phyloP scores from a whole-genome alignment of 1,284 basidiomycete genomes.

The Ustilago sp. region DNA sequence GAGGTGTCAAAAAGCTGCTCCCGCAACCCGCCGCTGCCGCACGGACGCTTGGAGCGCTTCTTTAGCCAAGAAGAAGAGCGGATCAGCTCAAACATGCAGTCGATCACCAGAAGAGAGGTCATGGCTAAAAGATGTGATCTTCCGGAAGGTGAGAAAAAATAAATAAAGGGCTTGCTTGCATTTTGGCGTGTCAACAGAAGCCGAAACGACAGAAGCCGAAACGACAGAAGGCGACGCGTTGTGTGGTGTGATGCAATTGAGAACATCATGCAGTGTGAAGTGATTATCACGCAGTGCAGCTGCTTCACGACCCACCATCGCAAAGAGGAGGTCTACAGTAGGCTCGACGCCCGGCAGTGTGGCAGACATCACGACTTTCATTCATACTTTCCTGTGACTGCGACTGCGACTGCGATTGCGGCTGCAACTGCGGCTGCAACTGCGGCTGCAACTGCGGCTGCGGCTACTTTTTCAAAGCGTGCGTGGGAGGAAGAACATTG shows the following conservation, averaged over 20 bases:
- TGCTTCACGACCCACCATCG: no score
- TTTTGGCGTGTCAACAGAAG: conserved; percentile 4
- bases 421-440: not conserved
- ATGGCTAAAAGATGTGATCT: conserved; percentile 1
- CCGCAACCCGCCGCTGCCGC: not conserved
- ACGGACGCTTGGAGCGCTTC: not conserved
- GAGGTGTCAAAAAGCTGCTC: not conserved
- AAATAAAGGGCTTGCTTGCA: not conserved
- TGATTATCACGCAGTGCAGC: no score
- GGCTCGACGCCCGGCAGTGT: not conserved
- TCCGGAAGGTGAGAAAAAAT: not conserved
- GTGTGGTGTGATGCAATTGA: conserved; percentile 2
- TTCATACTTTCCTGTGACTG: not conserved
- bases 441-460: not conserved
- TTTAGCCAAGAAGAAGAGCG: not conserved
- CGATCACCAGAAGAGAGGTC: not conserved
- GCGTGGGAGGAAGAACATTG: not conserved
- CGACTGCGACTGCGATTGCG: not conserved
- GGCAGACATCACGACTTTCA: not conserved
- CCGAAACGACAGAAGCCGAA: conserved; percentile 9
- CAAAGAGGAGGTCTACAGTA: not conserved
- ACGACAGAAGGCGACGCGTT: conserved; percentile 10
- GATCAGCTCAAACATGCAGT: not conserved
- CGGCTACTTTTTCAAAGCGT: not conserved
- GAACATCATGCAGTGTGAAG: not conserved